These are phyloP conservation scores for Ochromonas danica DNA, from an alignment of 108 stramenopile species.

Conservation along the genomic window DNA sequence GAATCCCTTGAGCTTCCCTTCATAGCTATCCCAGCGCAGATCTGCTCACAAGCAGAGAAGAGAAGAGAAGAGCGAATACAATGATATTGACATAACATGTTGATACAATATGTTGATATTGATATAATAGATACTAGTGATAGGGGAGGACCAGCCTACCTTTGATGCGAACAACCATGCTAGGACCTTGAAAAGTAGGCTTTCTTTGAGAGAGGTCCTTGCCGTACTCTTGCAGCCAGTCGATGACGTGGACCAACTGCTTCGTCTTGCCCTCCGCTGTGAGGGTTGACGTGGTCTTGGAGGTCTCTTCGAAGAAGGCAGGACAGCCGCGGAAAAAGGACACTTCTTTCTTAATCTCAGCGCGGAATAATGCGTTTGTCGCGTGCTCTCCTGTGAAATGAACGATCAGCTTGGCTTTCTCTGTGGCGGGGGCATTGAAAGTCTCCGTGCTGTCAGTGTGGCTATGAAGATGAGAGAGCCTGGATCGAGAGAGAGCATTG, in stretches of 20 bases:
- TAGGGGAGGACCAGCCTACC: too few relatives aligned
- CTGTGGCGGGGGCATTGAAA: too few relatives aligned
- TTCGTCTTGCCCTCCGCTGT: neutral
- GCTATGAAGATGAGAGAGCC: too few relatives aligned
- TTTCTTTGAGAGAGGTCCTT: neutral
- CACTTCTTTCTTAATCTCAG: neutral
- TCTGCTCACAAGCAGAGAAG: too few relatives aligned
- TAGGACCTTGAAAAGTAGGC: neutral
- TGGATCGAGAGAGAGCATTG: too few relatives aligned
- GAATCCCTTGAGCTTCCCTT: neutral
- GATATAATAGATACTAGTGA: too few relatives aligned
- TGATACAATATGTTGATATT: too few relatives aligned
- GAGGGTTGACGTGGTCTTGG: neutral
- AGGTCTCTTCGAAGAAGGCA: neutral
- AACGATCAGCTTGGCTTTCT: neutral
- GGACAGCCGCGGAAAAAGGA: neutral
- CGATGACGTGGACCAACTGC: neutral
- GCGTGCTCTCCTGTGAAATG: neutral
- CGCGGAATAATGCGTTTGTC: neutral
- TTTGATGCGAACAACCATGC: neutral
- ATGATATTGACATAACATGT: too few relatives aligned
- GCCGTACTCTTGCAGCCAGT: neutral
- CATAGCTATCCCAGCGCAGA: neutral
- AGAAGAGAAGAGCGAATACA: too few relatives aligned
- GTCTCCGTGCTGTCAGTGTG: too few relatives aligned